These are phyloP conservation scores for Hydnum rufescens DNA, from an alignment of 768 basidiomycete species.

Conservation along the genomic window DNA sequence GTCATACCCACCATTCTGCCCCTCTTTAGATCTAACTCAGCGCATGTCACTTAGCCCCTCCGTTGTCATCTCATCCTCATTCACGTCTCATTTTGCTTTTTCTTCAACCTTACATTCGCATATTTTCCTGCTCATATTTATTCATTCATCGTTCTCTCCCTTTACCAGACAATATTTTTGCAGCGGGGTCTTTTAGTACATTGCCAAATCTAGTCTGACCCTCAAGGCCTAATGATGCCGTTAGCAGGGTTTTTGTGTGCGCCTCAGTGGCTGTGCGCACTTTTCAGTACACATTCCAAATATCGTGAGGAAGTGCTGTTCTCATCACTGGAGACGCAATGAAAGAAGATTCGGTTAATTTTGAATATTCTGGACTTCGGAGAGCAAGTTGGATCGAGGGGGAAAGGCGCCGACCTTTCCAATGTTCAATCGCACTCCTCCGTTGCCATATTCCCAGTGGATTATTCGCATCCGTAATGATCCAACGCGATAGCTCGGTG, in stretches of 20 bases:
- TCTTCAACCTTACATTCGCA: neutral
- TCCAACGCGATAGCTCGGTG: slow-evolving; percentile 25
- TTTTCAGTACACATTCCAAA: neutral
- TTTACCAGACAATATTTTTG: too few relatives aligned
- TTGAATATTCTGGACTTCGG: too few relatives aligned
- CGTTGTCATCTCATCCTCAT: neutral
- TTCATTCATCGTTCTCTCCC: too few relatives aligned
- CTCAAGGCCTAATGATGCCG: too few relatives aligned
- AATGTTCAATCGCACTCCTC: slow-evolving; percentile 46
- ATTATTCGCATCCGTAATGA: slow-evolving; percentile 45
- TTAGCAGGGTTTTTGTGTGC: too few relatives aligned
- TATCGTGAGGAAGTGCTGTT: neutral
- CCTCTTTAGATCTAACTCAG: too few relatives aligned
- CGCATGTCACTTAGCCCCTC: too few relatives aligned
- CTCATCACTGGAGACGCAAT: neutral
- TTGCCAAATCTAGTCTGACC: too few relatives aligned
- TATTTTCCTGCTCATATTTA: too few relatives aligned
- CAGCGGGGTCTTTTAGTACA: too few relatives aligned
- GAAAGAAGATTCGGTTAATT: neutral
- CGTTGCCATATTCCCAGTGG: slow-evolving; percentile 46
- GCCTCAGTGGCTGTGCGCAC: too few relatives aligned
- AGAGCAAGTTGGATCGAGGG: neutral
- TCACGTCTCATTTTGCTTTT: neutral
- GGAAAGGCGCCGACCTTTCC: slow-evolving; percentile 35
- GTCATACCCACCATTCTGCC: neutral